Conservation (phyloP, 2,329 filamentous ascomycete genomes). For the Colletotrichum cordylinicola region DNA sequence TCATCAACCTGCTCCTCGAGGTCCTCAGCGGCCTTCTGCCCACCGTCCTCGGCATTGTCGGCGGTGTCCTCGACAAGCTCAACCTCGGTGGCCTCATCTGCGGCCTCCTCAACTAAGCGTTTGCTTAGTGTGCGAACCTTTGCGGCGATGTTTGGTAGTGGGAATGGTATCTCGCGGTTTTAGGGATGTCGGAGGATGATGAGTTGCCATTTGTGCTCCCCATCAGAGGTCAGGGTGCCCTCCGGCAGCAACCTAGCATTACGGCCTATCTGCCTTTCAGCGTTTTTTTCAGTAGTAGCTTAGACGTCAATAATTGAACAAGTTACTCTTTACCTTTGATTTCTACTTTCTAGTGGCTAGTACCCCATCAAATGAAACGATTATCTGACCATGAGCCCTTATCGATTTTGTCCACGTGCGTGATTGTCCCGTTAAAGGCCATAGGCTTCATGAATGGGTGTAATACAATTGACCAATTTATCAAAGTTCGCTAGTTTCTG, state of each 20-base stretch:
- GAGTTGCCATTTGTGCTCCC: neutral
- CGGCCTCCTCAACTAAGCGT: neutral
- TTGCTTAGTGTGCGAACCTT: neutral
- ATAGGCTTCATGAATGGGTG: rapidly evolving
- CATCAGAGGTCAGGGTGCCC: neutral
- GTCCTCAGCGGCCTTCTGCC: constrained; percentile 18
- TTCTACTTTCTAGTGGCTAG: neutral
- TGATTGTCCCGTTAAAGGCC: neutral
- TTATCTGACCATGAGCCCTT: neutral
- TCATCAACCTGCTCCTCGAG: neutral
- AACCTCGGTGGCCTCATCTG: constrained; percentile 8
- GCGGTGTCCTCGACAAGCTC: constrained; percentile 5
- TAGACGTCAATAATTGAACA: neutral
- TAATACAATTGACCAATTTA: neutral
- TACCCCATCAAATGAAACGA: neutral
- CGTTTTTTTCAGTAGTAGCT: neutral
- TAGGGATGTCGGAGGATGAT: neutral
- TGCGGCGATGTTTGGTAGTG: neutral
- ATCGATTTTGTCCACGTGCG: neutral
- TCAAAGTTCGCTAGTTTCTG: neutral
- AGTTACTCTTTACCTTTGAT: neutral
- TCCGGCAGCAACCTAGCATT: neutral
- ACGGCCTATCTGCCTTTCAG: neutral
- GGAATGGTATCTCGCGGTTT: neutral
- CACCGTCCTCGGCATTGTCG: neutral